Base-by-base conservation (phyloP, 768 basidiomycete species). In the Collybia sordida region DNA sequence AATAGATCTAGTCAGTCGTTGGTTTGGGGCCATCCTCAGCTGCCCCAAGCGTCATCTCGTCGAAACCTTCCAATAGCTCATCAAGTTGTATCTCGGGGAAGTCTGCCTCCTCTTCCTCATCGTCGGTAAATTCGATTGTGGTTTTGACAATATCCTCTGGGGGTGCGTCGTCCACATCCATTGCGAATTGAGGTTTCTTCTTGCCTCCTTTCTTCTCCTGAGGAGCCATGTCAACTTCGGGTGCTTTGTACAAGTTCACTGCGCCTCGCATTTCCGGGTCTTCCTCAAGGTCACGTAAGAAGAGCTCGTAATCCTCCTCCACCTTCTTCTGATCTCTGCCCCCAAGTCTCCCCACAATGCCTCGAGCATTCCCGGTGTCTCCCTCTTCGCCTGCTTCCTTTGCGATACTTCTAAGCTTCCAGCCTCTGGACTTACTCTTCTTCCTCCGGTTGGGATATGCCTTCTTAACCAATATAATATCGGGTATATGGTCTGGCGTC, bases 271-370 rank as follows among this genome's bases (percentile, higher is more conserved):
- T 72, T 74, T 98, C 95, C 18, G 86, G 86, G 69, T 98, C 95
- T 66, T 98, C 96, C 68, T 97, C 94, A 42, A 98, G 69, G 54
- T 97, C 94, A 40, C 89, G 81, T 68, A 98, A 72, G 82, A 99
- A 99, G 44, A 91, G 55, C 73, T 98, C 97, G 69, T 98, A 99
- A 64, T 99, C 96, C 64, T 92, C 86, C 58, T 98, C 94, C 50
- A 98, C 91, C 75, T 94, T 93, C 73, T 80, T 86, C 69, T 85
- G 81, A 70, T 96, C 94, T 41, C 93, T 75, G 28, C 93, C 94
- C 9, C 94, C 94, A 79, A 88, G 78, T 41, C 93, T 74, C 1
- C 94, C 94, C 38, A 96, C 85, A n/a, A 93, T 86, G 48, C 94
- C 94, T 37, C 90, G 74, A 27, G 83, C 87, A 42, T 73, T 78